Evolutionary conservation across 2,329 filamentous ascomycete species (phyloP).

Genomic region (Graphium sp.): DNA sequence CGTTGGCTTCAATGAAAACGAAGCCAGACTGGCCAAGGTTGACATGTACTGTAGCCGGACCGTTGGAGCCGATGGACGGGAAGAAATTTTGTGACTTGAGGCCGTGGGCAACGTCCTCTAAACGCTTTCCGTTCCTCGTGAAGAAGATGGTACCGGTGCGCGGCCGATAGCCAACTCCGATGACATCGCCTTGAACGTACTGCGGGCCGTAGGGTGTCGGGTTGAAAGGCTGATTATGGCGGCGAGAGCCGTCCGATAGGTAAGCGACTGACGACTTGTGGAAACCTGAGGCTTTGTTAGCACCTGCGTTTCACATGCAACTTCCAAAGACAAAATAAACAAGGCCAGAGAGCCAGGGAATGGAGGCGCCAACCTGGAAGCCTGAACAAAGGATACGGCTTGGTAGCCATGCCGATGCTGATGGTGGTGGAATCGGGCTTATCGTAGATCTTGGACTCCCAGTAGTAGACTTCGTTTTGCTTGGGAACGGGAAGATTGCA

Average conservation of each 20-base stretch:
- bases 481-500: conserved; percentile 94
- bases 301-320: too few species aligned
- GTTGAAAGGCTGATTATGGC: conserved; percentile 84
- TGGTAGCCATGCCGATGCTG: conserved; percentile 88
- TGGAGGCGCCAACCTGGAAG: conserved; percentile 55
- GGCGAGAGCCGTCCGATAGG: conserved; percentile 68
- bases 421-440: conserved; percentile 80
- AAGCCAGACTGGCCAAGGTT: conserved; percentile 98
- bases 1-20: conserved; percentile 97
- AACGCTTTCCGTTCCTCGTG: conserved; percentile 91
- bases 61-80: conserved; percentile 89
- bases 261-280: conserved; percentile 91
- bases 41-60: conserved; percentile 82
- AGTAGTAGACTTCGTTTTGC: conserved; percentile 98
- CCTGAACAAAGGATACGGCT: conserved; percentile 89
- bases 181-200: conserved; percentile 84
- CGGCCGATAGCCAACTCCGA: conserved; percentile 88
- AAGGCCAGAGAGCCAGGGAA: neutral
- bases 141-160: conserved; percentile 94
- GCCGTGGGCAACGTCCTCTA: conserved; percentile 87
- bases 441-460: conserved; percentile 97
- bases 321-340: too few species aligned
- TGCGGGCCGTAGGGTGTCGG: conserved; percentile 66
- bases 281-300: conserved; percentile 34
- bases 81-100: conserved; percentile 95